Conservation (phyloP, 306 rosid species). For the Quercus agrifolia region DNA sequence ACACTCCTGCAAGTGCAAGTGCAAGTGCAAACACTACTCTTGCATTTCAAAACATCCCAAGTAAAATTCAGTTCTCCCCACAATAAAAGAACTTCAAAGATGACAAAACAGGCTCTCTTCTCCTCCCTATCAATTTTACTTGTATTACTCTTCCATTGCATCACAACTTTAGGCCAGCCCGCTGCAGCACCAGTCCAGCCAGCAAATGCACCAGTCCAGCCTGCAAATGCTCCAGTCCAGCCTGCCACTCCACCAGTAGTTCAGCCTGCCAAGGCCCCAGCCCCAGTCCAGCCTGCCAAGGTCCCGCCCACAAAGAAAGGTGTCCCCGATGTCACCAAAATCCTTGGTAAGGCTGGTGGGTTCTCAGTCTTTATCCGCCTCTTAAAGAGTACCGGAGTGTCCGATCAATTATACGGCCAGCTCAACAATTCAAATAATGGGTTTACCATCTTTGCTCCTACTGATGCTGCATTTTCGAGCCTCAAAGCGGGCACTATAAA, state of each 20-base stretch:
- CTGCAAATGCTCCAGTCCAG: constrained; percentile 33
- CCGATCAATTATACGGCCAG: constrained; percentile 48
- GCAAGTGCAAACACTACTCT: neutral
- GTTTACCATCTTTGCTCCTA: constrained; percentile 60
- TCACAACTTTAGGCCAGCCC: neutral
- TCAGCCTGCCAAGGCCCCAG: neutral
- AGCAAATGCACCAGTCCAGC: neutral
- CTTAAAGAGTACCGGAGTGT: constrained; percentile 46
- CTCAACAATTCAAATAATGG: constrained; percentile 47
- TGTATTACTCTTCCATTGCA: neutral
- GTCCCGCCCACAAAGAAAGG: constrained; percentile 35
- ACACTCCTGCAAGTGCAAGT: constrained; percentile 3
- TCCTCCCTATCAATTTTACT: neutral
- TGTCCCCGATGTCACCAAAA: constrained; percentile 46
- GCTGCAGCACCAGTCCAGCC: neutral
- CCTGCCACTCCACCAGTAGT: constrained; percentile 17
- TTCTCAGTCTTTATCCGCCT: constrained; percentile 55
- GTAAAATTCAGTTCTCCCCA: neutral
- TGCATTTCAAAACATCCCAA: neutral
- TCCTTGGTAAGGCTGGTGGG: constrained; percentile 54
- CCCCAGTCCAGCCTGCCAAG: neutral
- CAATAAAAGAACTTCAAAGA: neutral
- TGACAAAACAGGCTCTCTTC: constrained; percentile 15
- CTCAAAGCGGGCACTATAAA: constrained; percentile 67
- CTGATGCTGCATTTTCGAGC: constrained; percentile 51